Evolutionary conservation across 1,284 basidiomycete species (phyloP).

Genomic region (Pseudozyma thailandica): DNA sequence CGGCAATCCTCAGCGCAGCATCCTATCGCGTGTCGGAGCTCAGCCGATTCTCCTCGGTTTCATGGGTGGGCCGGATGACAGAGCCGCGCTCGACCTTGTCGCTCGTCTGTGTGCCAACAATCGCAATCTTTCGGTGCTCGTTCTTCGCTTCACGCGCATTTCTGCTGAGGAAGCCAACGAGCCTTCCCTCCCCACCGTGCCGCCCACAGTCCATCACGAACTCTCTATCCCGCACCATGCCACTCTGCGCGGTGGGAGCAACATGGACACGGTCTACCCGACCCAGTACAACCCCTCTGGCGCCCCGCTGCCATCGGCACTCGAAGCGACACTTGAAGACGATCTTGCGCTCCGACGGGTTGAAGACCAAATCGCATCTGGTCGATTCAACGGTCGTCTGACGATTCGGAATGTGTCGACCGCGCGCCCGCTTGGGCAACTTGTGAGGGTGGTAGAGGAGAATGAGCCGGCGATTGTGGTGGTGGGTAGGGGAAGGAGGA

Average conservation of each 20-base stretch:
- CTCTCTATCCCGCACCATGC: slow-evolving; percentile 25
- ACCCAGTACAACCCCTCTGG: slow-evolving; percentile 23
- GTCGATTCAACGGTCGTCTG: slow-evolving; percentile 24
- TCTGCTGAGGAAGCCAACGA: slow-evolving; percentile 48
- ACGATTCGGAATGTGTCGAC: slow-evolving; percentile 24
- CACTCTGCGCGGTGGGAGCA: slow-evolving; percentile 13
- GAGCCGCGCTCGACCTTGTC: slow-evolving; percentile 75
- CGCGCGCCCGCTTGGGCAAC: slow-evolving; percentile 36
- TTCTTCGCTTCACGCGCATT: slow-evolving; percentile 48
- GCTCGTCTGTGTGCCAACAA: slow-evolving; percentile 50
- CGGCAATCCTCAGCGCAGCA: background rate
- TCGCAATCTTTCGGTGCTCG: slow-evolving; percentile 38
- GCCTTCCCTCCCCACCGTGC: slow-evolving; percentile 39
- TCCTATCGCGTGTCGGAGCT: slow-evolving; percentile 49
- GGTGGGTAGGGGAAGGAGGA: slow-evolving; percentile 53
- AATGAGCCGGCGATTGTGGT: slow-evolving; percentile 50
- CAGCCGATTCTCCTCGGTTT: slow-evolving; percentile 82
- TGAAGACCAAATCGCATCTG: slow-evolving; percentile 39
- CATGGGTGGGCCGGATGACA: slow-evolving; percentile 91
- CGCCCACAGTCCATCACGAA: slow-evolving; percentile 59
- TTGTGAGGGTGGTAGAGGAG: slow-evolving; percentile 26
- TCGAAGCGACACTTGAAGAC: slow-evolving; percentile 59
- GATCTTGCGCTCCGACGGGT: slow-evolving; percentile 51
- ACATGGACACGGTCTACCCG: slow-evolving; percentile 59
- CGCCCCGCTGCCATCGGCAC: slow-evolving; percentile 20